These are phyloP conservation scores for Botrytis byssoidea DNA, from an alignment of 2,329 filamentous ascomycete genomes.

Conservation along the genomic window DNA sequence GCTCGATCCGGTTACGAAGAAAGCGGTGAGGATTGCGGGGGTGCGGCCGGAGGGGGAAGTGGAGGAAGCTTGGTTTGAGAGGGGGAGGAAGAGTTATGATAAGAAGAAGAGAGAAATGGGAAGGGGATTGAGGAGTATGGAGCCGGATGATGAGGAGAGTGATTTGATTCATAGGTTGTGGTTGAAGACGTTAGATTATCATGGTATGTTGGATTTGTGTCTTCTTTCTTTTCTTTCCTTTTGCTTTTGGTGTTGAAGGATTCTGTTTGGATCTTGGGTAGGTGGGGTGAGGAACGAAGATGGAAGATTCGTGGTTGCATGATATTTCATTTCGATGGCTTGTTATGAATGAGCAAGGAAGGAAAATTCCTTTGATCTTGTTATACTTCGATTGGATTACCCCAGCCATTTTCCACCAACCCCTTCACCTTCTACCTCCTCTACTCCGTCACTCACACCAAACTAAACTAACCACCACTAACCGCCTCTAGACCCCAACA, in stretches of 20 bases:
- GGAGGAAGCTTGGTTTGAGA: conserved; percentile 59
- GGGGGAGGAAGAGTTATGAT: conserved; percentile 64
- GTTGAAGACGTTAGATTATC: conserved; percentile 62
- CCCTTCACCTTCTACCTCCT: too few relatives aligned
- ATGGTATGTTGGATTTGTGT: conserved; percentile 33
- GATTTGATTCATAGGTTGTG: conserved; percentile 69
- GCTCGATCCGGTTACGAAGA: conserved; percentile 64
- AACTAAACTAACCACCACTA: neutral
- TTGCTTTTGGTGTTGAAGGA: neutral
- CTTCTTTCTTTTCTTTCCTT: too few relatives aligned
- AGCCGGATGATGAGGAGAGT: conserved; percentile 67
- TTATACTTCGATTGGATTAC: neutral
- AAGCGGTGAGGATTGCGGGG: conserved; percentile 60
- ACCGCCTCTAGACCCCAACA: conserved; percentile 49
- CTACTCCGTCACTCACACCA: too few relatives aligned
- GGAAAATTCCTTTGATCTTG: neutral
- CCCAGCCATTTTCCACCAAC: neutral
- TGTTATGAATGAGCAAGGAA: neutral
- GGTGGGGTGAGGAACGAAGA: neutral
- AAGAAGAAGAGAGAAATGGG: conserved; percentile 62
- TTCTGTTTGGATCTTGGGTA: neutral
- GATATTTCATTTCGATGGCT: neutral
- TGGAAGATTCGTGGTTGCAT: neutral
- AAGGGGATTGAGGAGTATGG: conserved; percentile 59
- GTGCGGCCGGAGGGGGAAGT: conserved; percentile 59